Evolutionary conservation across 768 basidiomycete genomes (phyloP).

Genomic region (Boletellus emodensis): DNA sequence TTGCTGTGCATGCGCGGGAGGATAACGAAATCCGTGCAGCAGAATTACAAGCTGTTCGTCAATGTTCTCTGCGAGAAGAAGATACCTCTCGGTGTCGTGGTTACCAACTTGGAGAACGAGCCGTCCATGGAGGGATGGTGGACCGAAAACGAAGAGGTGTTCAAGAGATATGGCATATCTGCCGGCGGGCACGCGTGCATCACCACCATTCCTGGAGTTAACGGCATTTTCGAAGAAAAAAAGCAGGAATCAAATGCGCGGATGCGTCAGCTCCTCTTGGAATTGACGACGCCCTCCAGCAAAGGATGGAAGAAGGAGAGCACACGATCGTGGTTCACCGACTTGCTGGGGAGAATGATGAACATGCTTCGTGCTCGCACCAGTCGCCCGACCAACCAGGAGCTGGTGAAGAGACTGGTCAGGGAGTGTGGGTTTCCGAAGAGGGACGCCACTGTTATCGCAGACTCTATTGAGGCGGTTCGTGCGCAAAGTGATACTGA

Average conservation of each 20-base stretch:
- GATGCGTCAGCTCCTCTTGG: constrained; percentile 17
- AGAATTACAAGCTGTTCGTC: constrained; percentile 38
- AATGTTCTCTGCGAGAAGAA: constrained; percentile 36
- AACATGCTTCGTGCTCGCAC: constrained; percentile 14
- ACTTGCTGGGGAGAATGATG: constrained; percentile 19
- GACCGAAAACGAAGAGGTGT: constrained; percentile 30
- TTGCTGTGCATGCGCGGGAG: constrained; percentile 38
- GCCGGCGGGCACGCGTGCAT: constrained; percentile 38
- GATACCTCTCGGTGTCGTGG: constrained; percentile 36
- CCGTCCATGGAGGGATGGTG: constrained; percentile 37
- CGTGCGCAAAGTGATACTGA: not conserved
- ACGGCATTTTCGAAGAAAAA: constrained; percentile 19
- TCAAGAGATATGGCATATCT: constrained; percentile 28
- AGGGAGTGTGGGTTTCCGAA: constrained; percentile 17
- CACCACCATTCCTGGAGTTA: constrained; percentile 31
- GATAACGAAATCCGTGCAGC: constrained; percentile 32
- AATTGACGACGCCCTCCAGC: not conserved
- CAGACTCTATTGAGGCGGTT: constrained; percentile 13
- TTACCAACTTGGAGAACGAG: constrained; percentile 39
- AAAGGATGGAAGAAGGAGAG: constrained; percentile 19
- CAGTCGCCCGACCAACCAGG: constrained; percentile 1
- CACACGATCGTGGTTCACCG: constrained; percentile 11
- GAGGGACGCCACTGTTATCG: constrained; percentile 15
- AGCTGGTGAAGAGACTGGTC: constrained; percentile 11
- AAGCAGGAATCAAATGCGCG: constrained; percentile 31